A percentile compares a stretch with the other conserved stretches of the same genome.
Evolutionary conservation across 441 rosid genomes (phyloP).

Genomic region (Brassica hybrid): DNA sequence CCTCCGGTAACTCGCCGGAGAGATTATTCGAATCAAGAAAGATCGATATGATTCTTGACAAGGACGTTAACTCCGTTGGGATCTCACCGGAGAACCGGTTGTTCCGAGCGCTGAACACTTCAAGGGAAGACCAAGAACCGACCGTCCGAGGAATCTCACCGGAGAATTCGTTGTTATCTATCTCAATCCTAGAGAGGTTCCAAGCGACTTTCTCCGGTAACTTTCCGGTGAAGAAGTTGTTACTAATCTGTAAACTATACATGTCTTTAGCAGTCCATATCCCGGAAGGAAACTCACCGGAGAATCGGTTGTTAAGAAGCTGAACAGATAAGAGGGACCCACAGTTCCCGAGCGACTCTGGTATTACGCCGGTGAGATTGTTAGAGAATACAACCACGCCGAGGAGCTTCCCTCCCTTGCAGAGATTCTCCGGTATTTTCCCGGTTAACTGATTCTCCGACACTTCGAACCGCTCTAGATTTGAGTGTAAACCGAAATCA

Average conservation of each 20-base stretch:
- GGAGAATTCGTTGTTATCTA: constrained; percentile 70
- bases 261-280: constrained; percentile 70
- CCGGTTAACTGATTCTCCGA: constrained; percentile 72
- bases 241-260: constrained; percentile 59
- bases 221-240: constrained; percentile 69
- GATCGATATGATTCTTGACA: constrained; percentile 50
- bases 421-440: constrained; percentile 66
- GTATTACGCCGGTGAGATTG: constrained; percentile 68
- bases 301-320: constrained; percentile 68
- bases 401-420: constrained; percentile 59
- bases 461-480: constrained; percentile 64
- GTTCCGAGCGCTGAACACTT: constrained; percentile 62
- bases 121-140: constrained; percentile 53
- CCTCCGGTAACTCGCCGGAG: constrained; percentile 69
- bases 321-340: constrained; percentile 55
- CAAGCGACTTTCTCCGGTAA: constrained; percentile 64
- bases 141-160: constrained; percentile 69
- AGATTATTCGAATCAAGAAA: constrained; percentile 65
- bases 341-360: constrained; percentile 72
- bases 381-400: constrained; percentile 71
- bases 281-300: constrained; percentile 71
- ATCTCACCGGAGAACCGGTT: constrained; percentile 68
- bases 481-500: constrained; percentile 67
- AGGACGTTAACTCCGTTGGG: constrained; percentile 64
- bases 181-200: constrained; percentile 75